Evolutionary conservation across 371 early-diverging fungal species (phyloP).

Genomic region (Parasitella parasitica): DNA sequence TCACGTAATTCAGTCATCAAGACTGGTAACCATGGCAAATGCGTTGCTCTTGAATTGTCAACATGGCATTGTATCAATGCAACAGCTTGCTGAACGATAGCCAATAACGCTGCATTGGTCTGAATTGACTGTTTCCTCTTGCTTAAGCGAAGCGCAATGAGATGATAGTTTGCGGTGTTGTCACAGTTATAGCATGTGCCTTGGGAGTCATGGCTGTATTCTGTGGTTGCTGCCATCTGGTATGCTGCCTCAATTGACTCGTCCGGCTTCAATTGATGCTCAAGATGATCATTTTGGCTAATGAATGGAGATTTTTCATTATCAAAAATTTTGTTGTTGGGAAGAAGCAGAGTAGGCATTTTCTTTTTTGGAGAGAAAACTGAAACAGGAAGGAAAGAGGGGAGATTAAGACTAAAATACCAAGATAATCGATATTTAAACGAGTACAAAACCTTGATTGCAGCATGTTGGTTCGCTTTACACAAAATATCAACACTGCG

Average conservation of each 20-base stretch:
- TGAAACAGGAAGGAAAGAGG: neutral
- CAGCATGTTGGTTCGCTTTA: neutral
- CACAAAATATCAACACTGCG: neutral
- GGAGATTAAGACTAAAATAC: neutral
- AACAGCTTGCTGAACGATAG: conserved; percentile 14
- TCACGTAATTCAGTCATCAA: conserved; percentile 26
- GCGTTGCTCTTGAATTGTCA: conserved; percentile 4
- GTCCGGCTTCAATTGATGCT: conserved; percentile 1
- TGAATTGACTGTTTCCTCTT: neutral
- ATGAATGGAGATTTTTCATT: neutral
- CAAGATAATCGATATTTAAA: conserved; percentile 4
- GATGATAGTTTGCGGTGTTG: conserved; percentile 17
- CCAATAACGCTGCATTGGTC: conserved; percentile 8
- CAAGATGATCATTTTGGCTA: neutral
- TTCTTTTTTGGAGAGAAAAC: neutral
- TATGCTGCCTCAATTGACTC: conserved; percentile 8
- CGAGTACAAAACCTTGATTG: neutral
- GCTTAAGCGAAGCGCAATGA: conserved; percentile 2
- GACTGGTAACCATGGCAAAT: conserved; percentile 23
- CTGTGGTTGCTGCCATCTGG: conserved; percentile 8
- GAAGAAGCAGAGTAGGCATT: conserved; percentile 11
- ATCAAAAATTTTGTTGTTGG: neutral
- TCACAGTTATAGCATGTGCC: conserved; percentile 17
- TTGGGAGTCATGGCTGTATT: conserved; percentile 15
- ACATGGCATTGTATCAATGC: conserved; percentile 16